phyloP scores from a whole-genome alignment of 2,329 filamentous ascomycete genomes.

The Celoporthe dispersa region DNA sequence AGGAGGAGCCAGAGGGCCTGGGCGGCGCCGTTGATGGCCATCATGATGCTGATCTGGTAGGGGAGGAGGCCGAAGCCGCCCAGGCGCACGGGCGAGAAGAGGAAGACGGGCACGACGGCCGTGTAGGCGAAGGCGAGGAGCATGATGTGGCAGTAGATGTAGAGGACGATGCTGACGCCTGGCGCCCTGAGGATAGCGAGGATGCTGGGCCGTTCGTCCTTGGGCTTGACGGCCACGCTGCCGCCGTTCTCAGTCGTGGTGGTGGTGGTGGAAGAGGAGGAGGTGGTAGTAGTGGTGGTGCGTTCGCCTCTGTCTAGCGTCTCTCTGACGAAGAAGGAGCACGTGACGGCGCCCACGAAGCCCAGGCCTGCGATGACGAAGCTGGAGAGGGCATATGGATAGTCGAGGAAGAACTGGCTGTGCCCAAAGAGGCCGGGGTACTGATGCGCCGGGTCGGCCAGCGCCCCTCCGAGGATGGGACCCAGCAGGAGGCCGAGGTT shows the following conservation, averaged over 20 bases:
- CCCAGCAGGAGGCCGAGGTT: constrained; percentile 78
- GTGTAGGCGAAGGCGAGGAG: constrained; percentile 74
- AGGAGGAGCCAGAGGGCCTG: constrained; percentile 75
- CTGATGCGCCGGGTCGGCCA: constrained; percentile 69
- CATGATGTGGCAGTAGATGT: constrained; percentile 68
- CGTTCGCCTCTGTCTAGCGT: constrained; percentile 47
- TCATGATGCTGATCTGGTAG: constrained; percentile 66
- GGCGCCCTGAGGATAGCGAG: constrained; percentile 63
- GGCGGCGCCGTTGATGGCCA: constrained; percentile 65
- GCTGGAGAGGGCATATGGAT: constrained; percentile 69
- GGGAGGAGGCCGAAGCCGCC: constrained; percentile 70
- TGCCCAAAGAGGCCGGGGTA: constrained; percentile 63
- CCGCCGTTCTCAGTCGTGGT: constrained; percentile 5
- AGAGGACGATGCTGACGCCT: constrained; percentile 68
- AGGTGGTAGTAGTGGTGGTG: constrained; percentile 6
- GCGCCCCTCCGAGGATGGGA: constrained; percentile 68
- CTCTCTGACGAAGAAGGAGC: constrained; percentile 65
- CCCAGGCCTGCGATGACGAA: constrained; percentile 61
- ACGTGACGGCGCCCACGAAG: constrained; percentile 55
- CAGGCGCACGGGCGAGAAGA: constrained; percentile 63
- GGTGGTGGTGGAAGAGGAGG: too few relatives aligned
- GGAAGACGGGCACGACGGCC: constrained; percentile 70
- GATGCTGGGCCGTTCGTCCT: constrained; percentile 45
- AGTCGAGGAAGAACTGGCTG: constrained; percentile 62
- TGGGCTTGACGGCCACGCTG: constrained; percentile 30